Evolutionary conservation across 2,329 filamentous ascomycete species (phyloP).

Genomic region (Sclerotinia borealis): DNA sequence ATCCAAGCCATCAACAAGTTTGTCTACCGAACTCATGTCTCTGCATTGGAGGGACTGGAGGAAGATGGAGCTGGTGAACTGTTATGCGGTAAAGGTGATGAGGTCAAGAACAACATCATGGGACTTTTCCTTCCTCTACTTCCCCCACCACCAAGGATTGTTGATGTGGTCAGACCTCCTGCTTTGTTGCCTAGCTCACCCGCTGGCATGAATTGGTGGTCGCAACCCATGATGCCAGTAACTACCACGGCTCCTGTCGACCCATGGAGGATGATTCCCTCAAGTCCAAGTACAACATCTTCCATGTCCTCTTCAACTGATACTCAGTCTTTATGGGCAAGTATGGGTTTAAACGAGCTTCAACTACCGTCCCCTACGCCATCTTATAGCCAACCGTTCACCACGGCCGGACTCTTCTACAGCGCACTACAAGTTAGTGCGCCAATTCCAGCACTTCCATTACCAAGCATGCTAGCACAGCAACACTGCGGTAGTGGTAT

Average conservation of each 20-base stretch:
- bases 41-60: conserved; percentile 89
- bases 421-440: conserved; percentile 69
- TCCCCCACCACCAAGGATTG: conserved; percentile 77
- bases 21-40: conserved; percentile 83
- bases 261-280: conserved; percentile 84
- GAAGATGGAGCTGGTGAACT: conserved; percentile 94
- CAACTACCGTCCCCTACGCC: conserved; percentile 73
- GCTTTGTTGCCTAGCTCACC: conserved; percentile 81
- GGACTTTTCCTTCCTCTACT: conserved; percentile 79
- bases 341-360: conserved; percentile 67
- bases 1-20: conserved; percentile 96
- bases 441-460: conserved; percentile 68
- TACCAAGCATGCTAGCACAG: conserved; percentile 80
- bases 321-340: conserved; percentile 71
- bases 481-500: conserved; percentile 75
- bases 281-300: conserved; percentile 74
- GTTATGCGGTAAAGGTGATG: conserved; percentile 82
- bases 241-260: conserved; percentile 68
- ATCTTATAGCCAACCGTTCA: conserved; percentile 72
- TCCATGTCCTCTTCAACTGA: conserved; percentile 46
- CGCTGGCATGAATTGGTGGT: conserved; percentile 72
- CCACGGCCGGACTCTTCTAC: conserved; percentile 70
- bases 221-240: conserved; percentile 59
- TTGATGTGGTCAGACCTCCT: conserved; percentile 83
- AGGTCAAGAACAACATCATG: conserved; percentile 84